Evolutionary conservation across 352 stramenopile genomes (phyloP).

Genomic region (Pythium monospermum): DNA sequence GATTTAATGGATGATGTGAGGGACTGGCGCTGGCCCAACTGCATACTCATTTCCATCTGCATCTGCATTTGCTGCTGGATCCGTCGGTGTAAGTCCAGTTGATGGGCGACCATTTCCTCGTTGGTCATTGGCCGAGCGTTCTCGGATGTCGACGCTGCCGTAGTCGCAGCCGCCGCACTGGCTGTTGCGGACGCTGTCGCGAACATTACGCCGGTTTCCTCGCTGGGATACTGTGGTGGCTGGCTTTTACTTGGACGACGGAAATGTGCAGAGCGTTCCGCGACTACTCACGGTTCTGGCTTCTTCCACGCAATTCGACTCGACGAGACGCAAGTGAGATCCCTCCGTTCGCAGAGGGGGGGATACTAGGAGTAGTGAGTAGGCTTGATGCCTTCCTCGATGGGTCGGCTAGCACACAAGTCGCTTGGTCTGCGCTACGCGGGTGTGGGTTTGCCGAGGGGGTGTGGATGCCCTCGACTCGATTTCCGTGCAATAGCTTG

Average conservation of each 20-base stretch:
- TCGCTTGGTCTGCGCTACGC: no score
- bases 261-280: conserved; percentile 1
- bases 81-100: conserved; percentile 77
- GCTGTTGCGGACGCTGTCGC: conserved; percentile 21
- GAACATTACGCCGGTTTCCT: conserved; percentile 15
- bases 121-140: conserved; percentile 51
- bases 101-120: conserved; percentile 73
- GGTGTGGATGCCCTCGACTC: no score
- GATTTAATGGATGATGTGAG: conserved; percentile 55
- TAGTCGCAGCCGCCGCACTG: conserved; percentile 15
- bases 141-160: conserved; percentile 13
- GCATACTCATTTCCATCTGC: conserved; percentile 82
- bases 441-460: no score
- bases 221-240: neutral
- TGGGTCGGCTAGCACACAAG: no score
- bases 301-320: no score
- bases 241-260: conserved; percentile 8
- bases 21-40: conserved; percentile 48
- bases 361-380: no score
- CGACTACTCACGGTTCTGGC: no score
- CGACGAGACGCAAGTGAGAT: no score
- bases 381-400: no score
- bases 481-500: no score
- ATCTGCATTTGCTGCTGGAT: conserved; percentile 87
- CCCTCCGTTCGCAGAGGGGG: no score